Conservation (phyloP, 768 basidiomycete species). For the Hirschioporus abietinus region DNA sequence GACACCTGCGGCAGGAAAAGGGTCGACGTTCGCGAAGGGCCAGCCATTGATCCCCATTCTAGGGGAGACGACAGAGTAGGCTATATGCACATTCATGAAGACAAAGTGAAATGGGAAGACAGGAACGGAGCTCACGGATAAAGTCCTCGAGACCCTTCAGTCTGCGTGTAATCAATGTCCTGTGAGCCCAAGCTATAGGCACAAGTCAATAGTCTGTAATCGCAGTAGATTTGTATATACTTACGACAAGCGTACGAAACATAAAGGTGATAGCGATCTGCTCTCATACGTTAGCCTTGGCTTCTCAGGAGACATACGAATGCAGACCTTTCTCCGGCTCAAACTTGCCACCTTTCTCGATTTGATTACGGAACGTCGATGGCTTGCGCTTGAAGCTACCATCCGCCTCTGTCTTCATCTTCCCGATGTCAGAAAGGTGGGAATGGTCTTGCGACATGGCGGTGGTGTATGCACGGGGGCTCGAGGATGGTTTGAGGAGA, state of each 20-base stretch:
- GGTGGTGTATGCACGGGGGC: background rate
- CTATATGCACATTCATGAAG: background rate
- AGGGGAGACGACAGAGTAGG: constrained; percentile 64
- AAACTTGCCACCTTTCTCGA: constrained; percentile 55
- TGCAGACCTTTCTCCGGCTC: constrained; percentile 66
- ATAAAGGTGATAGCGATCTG: constrained; percentile 89
- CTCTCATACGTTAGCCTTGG: no score
- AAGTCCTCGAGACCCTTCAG: constrained; percentile 88
- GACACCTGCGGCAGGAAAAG: constrained; percentile 65
- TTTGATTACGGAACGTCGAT: constrained; percentile 50
- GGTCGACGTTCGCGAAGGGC: constrained; percentile 72
- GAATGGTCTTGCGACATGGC: background rate
- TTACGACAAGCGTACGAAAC: constrained; percentile 83
- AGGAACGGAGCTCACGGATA: constrained; percentile 50
- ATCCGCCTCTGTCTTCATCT: constrained; percentile 47
- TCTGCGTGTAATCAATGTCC: constrained; percentile 82
- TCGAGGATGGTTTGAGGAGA: background rate
- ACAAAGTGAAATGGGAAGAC: constrained; percentile 1
- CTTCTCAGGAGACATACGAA: background rate
- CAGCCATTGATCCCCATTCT: constrained; percentile 81
- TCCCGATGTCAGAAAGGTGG: constrained; percentile 41
- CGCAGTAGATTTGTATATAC: constrained; percentile 20
- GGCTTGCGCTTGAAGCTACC: constrained; percentile 61
- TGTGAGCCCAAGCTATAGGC: constrained; percentile 81
- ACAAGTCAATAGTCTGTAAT: constrained; percentile 5